Evolutionary conservation across 129 eudicot species (phyloP), one percentile per base, ranked within the genome.

Genomic region (Helichrysum umbraculigerum): DNA sequence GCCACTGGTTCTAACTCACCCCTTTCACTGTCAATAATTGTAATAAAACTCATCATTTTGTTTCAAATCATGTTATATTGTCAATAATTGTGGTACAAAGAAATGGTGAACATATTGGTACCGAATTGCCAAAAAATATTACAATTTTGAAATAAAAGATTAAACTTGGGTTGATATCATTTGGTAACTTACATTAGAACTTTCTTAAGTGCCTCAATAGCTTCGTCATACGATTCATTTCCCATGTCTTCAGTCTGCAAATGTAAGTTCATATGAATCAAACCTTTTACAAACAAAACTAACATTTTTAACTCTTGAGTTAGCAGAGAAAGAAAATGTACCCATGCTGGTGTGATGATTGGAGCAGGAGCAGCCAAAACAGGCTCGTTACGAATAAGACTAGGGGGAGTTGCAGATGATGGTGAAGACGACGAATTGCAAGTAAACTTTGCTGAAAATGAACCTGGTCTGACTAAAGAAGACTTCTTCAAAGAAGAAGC

Each of bases 301-400:
- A 3, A 47, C 54, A 47, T 47, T 47, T 47, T 12, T 41, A 9
- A 41, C 47, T 41, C 47, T 9, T 41, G 52, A 68, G 14, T 4
- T 28, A 28, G 19, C 22, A 9, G 12, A 51, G 44, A 9, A 15
- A 20, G 71, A 39, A 39, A 29, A 51, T 63, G 68, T 89, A 92
- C 98, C 98, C 85, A 81, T 3, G 64, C 73, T 2, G 98, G 98
- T 81, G 86, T 84, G 90, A 90, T 87, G 79, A 93, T 79, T 4
- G 97, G 97, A 63, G 98, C 91, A 15, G 93, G 96, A 35, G 97
- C 89, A 47, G 98, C 98, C 11, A 90, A 90, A 51, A 93, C 96
- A 4, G 98, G 97, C 85, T 93, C 83, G 81, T 93, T 84, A 33
- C 96, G 80, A 77, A 93, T 93, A 68, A 93, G 96, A 37, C 84